Percentiles rank a stretch among this genome's conserved stretches.
These are phyloP conservation scores for Aaosphaeria pasadenensis DNA, from an alignment of 2,329 filamentous ascomycete species.

Conservation along the genomic window DNA sequence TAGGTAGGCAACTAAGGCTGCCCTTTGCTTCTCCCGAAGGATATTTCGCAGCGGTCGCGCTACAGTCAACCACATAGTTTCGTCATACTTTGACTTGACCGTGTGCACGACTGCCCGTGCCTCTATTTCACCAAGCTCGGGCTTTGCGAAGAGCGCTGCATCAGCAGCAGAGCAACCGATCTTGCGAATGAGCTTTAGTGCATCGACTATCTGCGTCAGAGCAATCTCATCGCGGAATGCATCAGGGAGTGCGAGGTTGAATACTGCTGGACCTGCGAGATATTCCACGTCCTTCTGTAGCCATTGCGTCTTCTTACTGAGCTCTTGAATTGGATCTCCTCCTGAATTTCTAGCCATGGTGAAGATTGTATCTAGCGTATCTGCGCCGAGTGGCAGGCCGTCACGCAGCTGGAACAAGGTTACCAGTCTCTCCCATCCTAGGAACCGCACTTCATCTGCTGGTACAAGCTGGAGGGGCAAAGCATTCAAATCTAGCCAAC, in stretches of 20 bases:
- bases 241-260: neutral
- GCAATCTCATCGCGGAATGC: neutral
- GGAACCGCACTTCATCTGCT: neutral
- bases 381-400: neutral
- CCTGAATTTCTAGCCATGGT: neutral
- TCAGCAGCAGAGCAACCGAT: neutral
- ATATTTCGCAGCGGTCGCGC: neutral
- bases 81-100: neutral
- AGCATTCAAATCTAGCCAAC: neutral
- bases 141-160: neutral
- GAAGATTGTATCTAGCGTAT: neutral
- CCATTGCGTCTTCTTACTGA: neutral
- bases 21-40: neutral
- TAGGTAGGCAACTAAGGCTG: neutral
- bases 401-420: neutral
- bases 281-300: neutral
- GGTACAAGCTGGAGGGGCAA: neutral
- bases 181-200: neutral
- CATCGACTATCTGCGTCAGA: neutral
- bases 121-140: neutral
- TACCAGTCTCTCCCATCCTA: neutral
- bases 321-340: neutral
- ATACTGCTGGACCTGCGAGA: neutral
- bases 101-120: neutral
- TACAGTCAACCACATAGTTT: neutral